Evolutionary conservation across 2,329 filamentous ascomycete genomes (phyloP), one percentile per base, ranked within the genome.

Genomic region (Fusarium agapanthi): DNA sequence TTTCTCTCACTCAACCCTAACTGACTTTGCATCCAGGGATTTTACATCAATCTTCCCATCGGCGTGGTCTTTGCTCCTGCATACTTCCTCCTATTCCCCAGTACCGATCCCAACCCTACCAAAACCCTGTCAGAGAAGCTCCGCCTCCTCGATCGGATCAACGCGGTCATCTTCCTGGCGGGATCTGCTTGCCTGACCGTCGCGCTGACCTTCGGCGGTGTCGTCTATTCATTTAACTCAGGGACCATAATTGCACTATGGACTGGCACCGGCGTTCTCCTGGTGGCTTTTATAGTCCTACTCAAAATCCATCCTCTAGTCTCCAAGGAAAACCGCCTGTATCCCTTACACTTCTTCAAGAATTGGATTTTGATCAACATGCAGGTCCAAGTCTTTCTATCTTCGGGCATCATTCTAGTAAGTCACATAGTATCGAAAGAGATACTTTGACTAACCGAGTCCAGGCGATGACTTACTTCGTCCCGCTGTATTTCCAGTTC

Each of bases 391-490:
- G 61, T 62, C 1, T 64, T 64, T 7, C 0, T 64, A 3, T 53
- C 61, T 0, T 48, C 44, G 1, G 61, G 61, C 5, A 53, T 64
- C 3, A 40, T 64, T 8, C 5, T 64, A 8, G 61, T 44, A 35
- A n/a, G 54, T 32, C 0, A 6, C 9, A 7, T 1, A 34, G n/a
- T 13, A n/a, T n/a, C 3, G 1, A 24, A 22, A 6, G 1, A 0
- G 10, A 10, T 9, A 1, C 0, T 0, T 6, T 18, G 3, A 2
- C 30, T 44, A 2, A 63, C 7, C 12, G 10, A 0, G 1, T 1
- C 8, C 4, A 63, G 61, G 45, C 56, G 2, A 45, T 62, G 32
- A 64, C 61, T 7, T 64, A 62, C 13, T 64, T 45, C 5, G 35
- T 64, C 5, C 45, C 61, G 1, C 1, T 64, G 7, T 64, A 64